phyloP scores from a whole-genome alignment of 2,329 filamentous ascomycete species.

The Phialocephala subalpina region DNA sequence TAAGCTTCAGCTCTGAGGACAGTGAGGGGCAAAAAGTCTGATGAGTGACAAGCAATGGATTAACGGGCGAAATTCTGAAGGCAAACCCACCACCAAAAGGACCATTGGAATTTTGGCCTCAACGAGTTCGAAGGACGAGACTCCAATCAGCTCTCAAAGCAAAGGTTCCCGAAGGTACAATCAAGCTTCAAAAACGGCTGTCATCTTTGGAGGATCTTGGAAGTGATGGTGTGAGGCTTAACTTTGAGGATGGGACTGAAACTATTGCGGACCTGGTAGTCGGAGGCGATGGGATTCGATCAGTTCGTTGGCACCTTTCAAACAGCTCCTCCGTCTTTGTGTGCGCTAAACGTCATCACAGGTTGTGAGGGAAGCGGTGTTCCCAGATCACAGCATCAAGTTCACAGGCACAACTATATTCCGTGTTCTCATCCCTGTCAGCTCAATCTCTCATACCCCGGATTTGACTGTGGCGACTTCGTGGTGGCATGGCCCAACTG shows the following conservation, averaged over 20 bases:
- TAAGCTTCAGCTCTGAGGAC: conserved; percentile 16
- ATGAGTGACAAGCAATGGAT: conserved; percentile 41
- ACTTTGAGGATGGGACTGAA: conserved; percentile 55
- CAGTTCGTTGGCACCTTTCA: conserved; percentile 42
- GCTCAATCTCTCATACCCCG: conserved; percentile 42
- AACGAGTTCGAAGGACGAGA: conserved; percentile 41
- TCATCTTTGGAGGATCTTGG: conserved; percentile 48
- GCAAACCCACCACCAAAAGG: conserved; percentile 14
- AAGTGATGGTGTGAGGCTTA: conserved; percentile 48
- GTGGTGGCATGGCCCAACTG: conserved; percentile 54
- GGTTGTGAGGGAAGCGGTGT: conserved; percentile 51
- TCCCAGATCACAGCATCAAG: conserved; percentile 52
- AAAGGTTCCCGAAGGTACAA: conserved; percentile 51
- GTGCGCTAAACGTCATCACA: conserved; percentile 27
- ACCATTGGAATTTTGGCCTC: conserved; percentile 31
- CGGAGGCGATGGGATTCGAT: conserved; percentile 61
- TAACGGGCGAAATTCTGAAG: conserved; percentile 41
- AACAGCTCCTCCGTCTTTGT: not conserved
- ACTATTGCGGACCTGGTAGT: conserved; percentile 54
- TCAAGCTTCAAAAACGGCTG: conserved; percentile 56
- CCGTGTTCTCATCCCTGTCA: conserved; percentile 51
- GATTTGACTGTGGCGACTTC: conserved; percentile 45
- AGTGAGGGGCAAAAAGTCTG: not conserved
- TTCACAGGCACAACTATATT: conserved; percentile 59
- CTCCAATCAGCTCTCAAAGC: conserved; percentile 58